Base-by-base conservation (phyloP, 345 rosid species). In the Citrus australasica region DNA sequence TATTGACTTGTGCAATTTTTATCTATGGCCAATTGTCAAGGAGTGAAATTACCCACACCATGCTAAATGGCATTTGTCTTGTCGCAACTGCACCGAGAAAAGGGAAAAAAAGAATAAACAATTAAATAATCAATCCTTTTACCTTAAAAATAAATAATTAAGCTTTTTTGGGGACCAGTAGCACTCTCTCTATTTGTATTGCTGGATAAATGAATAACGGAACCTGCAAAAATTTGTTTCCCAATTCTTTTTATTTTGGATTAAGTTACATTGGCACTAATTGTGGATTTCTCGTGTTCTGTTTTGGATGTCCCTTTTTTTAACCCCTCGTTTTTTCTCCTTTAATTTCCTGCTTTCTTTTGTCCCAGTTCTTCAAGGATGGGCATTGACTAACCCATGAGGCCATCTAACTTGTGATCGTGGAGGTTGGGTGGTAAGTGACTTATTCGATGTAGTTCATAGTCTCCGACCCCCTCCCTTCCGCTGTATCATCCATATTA, bases 371-470 rank as follows among this genome's bases (percentile, higher is more conserved):
- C 75, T 61, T 67, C 67, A 51, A 78, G 82, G 85, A 73, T 66
- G 68, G 86, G 73, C 75, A 78, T 59, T 71, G 78, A 85, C 80
- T 71, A 83, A 84, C 82, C 82, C 76, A 74, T 78, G 85, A 62
- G 85, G 70, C 81, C 84, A 75, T 84, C 83, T 83, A 81, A 84
- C 87, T 75, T 76, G 76, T 67, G 83, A 78, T 70, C 62, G n/a
- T 74, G 53, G 75, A 69, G 86, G 85, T 79, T 79, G 86, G 87
- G 90, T 85, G 92, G 92, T 86, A 83, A 80, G 89, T 81, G 87
- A 86, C 86, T 83, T 80, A 83, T 80, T 84, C 75, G 81, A 79
- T 84, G 82, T 81, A 74, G 78, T 84, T 77, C 87, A 80, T 68
- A 76, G 87, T 83, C 83, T 87, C 87, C 83, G 64, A 78, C 78